Base-by-base conservation (phyloP, 179 eudicot genomes). In the Silene coronaria region DNA sequence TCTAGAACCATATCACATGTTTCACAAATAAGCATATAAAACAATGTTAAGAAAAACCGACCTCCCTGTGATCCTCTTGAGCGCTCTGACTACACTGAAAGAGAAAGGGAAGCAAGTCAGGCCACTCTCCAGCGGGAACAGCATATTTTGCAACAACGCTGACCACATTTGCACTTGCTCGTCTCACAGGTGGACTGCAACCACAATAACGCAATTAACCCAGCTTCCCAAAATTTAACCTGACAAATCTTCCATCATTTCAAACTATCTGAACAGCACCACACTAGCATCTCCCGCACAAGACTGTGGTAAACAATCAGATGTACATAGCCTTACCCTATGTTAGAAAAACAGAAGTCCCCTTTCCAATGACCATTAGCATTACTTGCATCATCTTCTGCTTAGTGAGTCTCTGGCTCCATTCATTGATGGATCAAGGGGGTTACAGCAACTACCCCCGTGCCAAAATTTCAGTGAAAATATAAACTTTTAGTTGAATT, bases 101-200 rank as follows among this genome's bases (percentile, higher is more conserved):
- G 45, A 95, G 86, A 85, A 92, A 95, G 34, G 99, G 99, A 77
- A 95, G 82, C 72, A 95, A 85, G 79, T 92, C 97, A 48, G 97
- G 93, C 99, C 99, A 95, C 81, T 95, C 99, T 63, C 97, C 99
- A 68, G 90, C 85, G 71, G 99, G 99, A 79, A 95, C 99, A 73
- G 97, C 97, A 86, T 91, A 91, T 84, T 95, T 95, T 21, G 99
- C 99, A 55, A 95, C 82, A 67, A 93, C 88, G 71, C 99, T 91
- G 51, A 93, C 93, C 36, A 89, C 99, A 85, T 92, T 95, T 72
- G 99, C 99, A 87, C 99, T 95, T 34, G 99, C 99, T 87, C 96
- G 83, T 85, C 99, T 86, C 72, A 95, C 99, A 10, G 91, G 92
- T 51, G 97, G 91, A 73, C 99, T 95, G 88, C 83, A 82, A 84